Evolutionary conservation across 345 rosid genomes (phyloP).

Genomic region (Erodium maritimum): DNA sequence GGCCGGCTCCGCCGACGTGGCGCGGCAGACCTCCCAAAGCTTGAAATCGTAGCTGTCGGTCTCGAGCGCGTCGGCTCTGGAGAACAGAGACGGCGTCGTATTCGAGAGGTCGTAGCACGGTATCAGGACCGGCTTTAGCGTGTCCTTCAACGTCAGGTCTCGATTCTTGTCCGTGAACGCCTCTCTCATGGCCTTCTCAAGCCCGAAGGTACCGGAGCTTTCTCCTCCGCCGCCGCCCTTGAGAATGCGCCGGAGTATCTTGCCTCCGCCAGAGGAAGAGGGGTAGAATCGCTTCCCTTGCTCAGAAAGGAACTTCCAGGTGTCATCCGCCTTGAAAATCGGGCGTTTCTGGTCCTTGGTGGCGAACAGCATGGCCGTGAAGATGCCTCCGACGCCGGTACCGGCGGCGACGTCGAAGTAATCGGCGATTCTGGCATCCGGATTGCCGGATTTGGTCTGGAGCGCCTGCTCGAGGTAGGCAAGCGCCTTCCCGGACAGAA

Average conservation of each 20-base stretch:
- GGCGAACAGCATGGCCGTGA: conserved; percentile 82
- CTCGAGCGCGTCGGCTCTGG: conserved; percentile 15
- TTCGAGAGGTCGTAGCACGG: conserved; percentile 17
- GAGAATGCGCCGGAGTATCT: conserved; percentile 37
- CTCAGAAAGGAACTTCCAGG: conserved; percentile 70
- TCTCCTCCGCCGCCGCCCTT: conserved; percentile 14
- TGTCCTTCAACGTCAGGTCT: conserved; percentile 17
- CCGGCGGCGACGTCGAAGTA: conserved; percentile 88
- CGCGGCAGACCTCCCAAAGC: conserved; percentile 21
- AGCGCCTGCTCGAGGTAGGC: conserved; percentile 66
- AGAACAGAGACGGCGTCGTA: conserved; percentile 17
- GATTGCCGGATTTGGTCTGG: conserved; percentile 66
- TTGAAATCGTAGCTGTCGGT: conserved; percentile 14
- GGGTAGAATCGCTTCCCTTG: conserved; percentile 48
- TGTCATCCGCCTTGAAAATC: conserved; percentile 61
- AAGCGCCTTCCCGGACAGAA: conserved; percentile 70
- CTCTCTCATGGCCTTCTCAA: conserved; percentile 12
- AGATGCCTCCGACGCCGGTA: conserved; percentile 73
- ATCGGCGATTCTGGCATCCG: conserved; percentile 75
- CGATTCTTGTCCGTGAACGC: conserved; percentile 7
- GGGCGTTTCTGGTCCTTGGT: conserved; percentile 60
- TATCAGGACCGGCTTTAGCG: conserved; percentile 16
- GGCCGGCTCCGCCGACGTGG: conserved; percentile 16
- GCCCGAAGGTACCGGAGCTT: neutral
- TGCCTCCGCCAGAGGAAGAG: conserved; percentile 13